phyloP scores from a whole-genome alignment of 208 protist genomes.

The Angomonas deanei region DNA sequence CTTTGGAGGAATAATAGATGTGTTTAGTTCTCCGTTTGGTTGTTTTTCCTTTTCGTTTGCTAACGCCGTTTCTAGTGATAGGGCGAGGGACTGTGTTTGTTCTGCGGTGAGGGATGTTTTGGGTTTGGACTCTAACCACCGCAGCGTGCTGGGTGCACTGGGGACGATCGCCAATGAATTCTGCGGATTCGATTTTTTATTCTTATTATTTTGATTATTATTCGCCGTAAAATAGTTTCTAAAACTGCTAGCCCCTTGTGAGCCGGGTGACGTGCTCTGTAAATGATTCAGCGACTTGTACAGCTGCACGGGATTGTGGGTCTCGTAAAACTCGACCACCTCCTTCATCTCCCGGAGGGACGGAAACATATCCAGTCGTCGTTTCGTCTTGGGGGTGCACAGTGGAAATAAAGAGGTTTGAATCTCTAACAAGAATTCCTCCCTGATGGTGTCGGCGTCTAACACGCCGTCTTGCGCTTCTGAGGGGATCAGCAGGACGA shows the following conservation, averaged over 20 bases:
- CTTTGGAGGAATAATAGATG: too few relatives aligned
- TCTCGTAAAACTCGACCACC: neutral
- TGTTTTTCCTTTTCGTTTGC: neutral
- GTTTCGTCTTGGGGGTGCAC: neutral
- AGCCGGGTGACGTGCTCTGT: too few relatives aligned
- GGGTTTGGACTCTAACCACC: conserved; percentile 25
- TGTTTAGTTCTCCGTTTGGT: too few relatives aligned
- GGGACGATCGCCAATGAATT: conserved; percentile 20
- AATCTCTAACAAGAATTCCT: neutral
- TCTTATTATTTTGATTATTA: too few relatives aligned
- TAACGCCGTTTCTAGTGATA: conserved; percentile 19
- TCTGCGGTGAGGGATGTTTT: conserved; percentile 11
- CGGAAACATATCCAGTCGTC: neutral
- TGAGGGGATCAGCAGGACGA: conserved; percentile 93
- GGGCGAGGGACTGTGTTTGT: conserved; percentile 26
- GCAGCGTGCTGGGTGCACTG: conserved; percentile 22
- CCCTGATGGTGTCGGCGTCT: conserved; percentile 38
- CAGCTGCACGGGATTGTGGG: neutral
- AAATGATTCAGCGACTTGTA: neutral
- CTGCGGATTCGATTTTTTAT: too few relatives aligned
- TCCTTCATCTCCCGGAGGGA: too few relatives aligned
- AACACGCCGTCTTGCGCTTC: conserved; percentile 67
- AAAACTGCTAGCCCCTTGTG: too few relatives aligned
- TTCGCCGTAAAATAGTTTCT: too few relatives aligned
- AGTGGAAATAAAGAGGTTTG: conserved; percentile 1